Conservation (phyloP, 2,329 filamentous ascomycete genomes). For the Hirsutella thompsonii region DNA sequence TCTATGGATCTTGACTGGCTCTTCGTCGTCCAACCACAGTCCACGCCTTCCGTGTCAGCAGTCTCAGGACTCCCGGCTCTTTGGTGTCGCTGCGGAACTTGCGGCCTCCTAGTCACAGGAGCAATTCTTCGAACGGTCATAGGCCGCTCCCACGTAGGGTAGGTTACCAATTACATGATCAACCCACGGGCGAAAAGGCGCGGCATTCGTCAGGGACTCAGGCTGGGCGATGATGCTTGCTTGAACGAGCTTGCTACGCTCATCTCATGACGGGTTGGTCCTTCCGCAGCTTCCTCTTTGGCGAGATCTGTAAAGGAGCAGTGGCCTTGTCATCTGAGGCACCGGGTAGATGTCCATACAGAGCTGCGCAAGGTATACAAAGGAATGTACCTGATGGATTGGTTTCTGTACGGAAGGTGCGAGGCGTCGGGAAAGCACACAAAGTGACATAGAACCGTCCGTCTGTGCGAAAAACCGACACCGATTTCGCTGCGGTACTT, state of each 20-base stretch:
- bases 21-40: background rate
- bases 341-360: background rate
- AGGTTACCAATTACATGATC: too few species aligned
- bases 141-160: constrained; percentile 2
- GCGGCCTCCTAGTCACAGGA: constrained; percentile 8
- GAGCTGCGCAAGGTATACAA: too few species aligned
- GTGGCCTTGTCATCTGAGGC: background rate
- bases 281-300: constrained; percentile 4
- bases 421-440: too few species aligned
- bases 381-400: too few species aligned
- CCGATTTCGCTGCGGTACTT: too few species aligned
- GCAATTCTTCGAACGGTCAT: constrained; percentile 6
- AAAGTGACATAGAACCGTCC: too few species aligned
- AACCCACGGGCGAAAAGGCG: too few species aligned
- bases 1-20: background rate
- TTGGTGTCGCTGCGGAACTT: too few species aligned
- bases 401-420: background rate
- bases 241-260: too few species aligned
- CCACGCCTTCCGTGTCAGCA: background rate
- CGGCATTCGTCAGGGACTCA: too few species aligned
- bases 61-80: background rate
- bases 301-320: constrained; percentile 1
- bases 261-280: constrained; percentile 5
- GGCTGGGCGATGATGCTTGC: too few species aligned
- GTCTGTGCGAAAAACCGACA: too few species aligned